Conservation (phyloP, 805 yeast genomes). For the Lipomyces starkeyi region DNA sequence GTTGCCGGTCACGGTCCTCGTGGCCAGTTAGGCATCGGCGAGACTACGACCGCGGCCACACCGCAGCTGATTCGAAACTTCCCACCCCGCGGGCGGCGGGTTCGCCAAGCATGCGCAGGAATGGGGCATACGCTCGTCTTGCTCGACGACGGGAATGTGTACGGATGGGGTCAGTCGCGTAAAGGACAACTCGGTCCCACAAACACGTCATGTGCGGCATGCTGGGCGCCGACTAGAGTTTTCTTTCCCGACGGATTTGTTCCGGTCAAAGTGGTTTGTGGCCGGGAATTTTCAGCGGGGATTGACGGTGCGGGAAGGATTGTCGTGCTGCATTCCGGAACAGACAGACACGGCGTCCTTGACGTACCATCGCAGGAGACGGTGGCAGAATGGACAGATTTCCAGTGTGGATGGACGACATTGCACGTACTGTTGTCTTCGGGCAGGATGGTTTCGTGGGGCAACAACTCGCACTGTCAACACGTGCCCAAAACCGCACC, state of each 20-base stretch:
- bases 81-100: slow-evolving; percentile 30
- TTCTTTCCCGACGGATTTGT: slow-evolving; percentile 4
- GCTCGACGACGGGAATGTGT: slow-evolving; percentile 51
- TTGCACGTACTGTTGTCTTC: slow-evolving; percentile 54
- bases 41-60: slow-evolving; percentile 16
- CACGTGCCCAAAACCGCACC: slow-evolving; percentile 44
- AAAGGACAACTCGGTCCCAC: slow-evolving; percentile 58
- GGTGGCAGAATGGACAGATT: slow-evolving; percentile 15
- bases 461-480: slow-evolving; percentile 83
- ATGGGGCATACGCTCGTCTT: slow-evolving; percentile 46
- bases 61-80: slow-evolving; percentile 26
- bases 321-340: slow-evolving; percentile 14
- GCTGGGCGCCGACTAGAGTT: slow-evolving; percentile 14
- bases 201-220: slow-evolving; percentile 16
- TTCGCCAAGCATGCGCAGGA: slow-evolving; percentile 42
- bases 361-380: slow-evolving; percentile 2
- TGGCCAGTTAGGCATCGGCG: slow-evolving; percentile 75
- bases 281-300: slow-evolving; percentile 63
- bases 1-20: slow-evolving; percentile 67
- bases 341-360: slow-evolving; percentile 16
- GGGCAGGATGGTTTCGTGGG: slow-evolving; percentile 56
- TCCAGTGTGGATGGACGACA: slow-evolving; percentile 80
- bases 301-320: slow-evolving; percentile 39
- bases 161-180: slow-evolving; percentile 74
- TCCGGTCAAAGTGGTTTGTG: slow-evolving; percentile 49